Base-by-base conservation (phyloP, 352 stramenopile species). In the Phytophthora cajani region DNA sequence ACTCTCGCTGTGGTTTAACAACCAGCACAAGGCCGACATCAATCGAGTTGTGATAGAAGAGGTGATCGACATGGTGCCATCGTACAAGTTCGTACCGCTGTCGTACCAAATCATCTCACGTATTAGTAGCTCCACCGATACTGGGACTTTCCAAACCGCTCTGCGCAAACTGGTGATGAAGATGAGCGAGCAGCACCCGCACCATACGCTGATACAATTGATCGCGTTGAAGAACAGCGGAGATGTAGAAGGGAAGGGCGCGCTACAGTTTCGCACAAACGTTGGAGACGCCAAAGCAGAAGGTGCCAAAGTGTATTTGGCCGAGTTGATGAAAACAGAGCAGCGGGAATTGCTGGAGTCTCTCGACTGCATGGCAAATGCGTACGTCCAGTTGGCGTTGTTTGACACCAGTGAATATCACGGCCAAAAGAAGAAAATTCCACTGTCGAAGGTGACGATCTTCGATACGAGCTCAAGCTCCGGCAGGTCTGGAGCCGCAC, bases 101-200 rank as follows among this genome's bases (percentile, higher is more conserved):
- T 98, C 93, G 17, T 99, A 99, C 73, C 98, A 99, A 82, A 95
- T 99, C 23, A 98, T 99, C 59, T 99, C 97, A 23, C 85, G 97
- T 0, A 92, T 99, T 21, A 97, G 91, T 36, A 85, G 71, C 56
- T 64, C 64, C 47, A 58, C 55, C 46, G 58, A 77, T 14, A 51
- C 32, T 9, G 55, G 61, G 17, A 64, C 58, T 5, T 98, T 99
- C 77, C 87, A 98, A 79, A 83, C 72, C 11, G 89, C 88, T 1
- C 73, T 99, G 14, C 85, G 88, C 27, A 72, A 81, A 17, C 72
- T 99, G 6, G 89, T 99, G 42, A 69, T 97, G 12, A 96, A 94
- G 52, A 84, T 99, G 62, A 98, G 95, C 62, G 78, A 82, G 12
- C 92, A 99, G 32, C 97, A 99, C 64, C 98, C 98, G 17, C 98